Evolutionary conservation across 495 filamentous ascomycete species (phyloP).

Genomic region (Trichocladium uniseriatum): DNA sequence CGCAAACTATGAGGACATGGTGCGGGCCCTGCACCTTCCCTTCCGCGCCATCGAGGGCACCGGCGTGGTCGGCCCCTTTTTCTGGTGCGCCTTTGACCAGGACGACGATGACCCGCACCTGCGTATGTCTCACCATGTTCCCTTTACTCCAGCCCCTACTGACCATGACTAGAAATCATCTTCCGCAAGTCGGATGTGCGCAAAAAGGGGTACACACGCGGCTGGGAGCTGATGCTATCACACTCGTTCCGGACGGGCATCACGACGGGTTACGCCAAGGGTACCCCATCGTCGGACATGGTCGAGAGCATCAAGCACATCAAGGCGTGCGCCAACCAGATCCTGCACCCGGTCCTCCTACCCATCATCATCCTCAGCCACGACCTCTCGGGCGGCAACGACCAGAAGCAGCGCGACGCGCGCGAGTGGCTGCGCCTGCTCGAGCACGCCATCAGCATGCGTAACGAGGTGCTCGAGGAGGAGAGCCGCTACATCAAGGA

Average conservation of each 20-base stretch:
- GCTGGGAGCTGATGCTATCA: conserved; percentile 51
- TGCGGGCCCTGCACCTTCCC: conserved; percentile 37
- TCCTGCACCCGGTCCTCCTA: conserved; percentile 45
- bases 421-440: conserved; percentile 47
- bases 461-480: conserved; percentile 43
- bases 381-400: conserved; percentile 38
- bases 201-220: conserved; percentile 48
- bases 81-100: conserved; percentile 46
- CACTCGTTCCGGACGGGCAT: conserved; percentile 42
- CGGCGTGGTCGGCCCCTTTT: conserved; percentile 46
- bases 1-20: conserved; percentile 34
- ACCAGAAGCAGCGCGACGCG: conserved; percentile 46
- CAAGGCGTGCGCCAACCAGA: conserved; percentile 33
- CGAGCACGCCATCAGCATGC: conserved; percentile 50
- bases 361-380: conserved; percentile 45
- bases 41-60: conserved; percentile 43
- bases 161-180: conserved; percentile 37
- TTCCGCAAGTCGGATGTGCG: conserved; percentile 49
- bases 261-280: conserved; percentile 47
- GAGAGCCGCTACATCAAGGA: conserved; percentile 35
- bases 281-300: conserved; percentile 43
- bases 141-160: neutral
- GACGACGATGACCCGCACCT: conserved; percentile 43
- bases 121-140: conserved; percentile 25
- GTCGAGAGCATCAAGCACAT: conserved; percentile 37